Percentiles rank a stretch among this genome's conserved stretches.
phyloP scores from a whole-genome alignment of 257 asterid species.

The Ilex aquifolium region DNA sequence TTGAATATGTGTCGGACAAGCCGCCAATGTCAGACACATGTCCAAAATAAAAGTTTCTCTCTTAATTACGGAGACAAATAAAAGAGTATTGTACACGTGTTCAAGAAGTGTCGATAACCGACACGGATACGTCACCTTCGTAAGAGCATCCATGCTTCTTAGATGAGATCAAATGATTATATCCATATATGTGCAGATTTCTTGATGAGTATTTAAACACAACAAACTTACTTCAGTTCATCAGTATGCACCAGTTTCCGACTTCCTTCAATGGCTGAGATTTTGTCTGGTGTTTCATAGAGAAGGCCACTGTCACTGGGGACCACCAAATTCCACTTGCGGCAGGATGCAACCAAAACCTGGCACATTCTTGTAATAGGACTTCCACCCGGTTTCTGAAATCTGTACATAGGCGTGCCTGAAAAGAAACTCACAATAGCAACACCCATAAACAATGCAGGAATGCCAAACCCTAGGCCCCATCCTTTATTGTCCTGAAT shows the following conservation, averaged over 20 bases:
- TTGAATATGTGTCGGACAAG: too few relatives aligned
- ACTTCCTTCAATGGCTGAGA: constrained; percentile 90
- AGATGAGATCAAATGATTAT: too few relatives aligned
- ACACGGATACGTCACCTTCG: too few relatives aligned
- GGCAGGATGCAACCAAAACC: constrained; percentile 72
- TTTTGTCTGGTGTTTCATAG: constrained; percentile 67
- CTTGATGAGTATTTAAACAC: neutral
- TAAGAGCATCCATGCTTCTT: too few relatives aligned
- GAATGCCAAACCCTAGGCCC: constrained; percentile 97
- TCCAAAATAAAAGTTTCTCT: too few relatives aligned
- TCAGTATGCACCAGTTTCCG: constrained; percentile 80
- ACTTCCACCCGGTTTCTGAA: constrained; percentile 98
- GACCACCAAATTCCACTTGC: constrained; percentile 49
- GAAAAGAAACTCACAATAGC: constrained; percentile 79
- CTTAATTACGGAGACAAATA: too few relatives aligned
- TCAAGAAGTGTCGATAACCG: too few relatives aligned
- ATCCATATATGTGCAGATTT: too few relatives aligned
- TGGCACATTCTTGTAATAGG: constrained; percentile 92
- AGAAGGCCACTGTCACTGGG: constrained; percentile 71
- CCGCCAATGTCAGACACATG: too few relatives aligned
- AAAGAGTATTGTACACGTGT: too few relatives aligned
- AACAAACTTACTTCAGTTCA: constrained; percentile 49
- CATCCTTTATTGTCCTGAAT: constrained; percentile 95
- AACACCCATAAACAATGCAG: constrained; percentile 70
- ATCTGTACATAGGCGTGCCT: constrained; percentile 80